phyloP scores from a whole-genome alignment of 495 filamentous ascomycete genomes.

The Venustampulla echinocandica region DNA sequence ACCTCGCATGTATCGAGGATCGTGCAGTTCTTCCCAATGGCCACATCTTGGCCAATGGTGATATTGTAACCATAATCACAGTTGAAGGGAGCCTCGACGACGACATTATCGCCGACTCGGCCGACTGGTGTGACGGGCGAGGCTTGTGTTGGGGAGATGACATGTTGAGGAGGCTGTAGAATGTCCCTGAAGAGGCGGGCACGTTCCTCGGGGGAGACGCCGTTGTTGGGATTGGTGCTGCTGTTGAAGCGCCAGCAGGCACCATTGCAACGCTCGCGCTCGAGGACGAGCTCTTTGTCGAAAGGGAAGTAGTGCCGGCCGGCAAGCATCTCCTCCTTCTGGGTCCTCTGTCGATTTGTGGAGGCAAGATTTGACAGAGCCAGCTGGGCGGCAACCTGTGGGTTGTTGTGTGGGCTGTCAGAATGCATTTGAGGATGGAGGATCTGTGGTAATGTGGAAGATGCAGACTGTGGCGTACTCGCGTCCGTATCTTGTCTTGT shows the following conservation, averaged over 20 bases:
- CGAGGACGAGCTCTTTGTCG: slow-evolving; percentile 68
- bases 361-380: slow-evolving; percentile 44
- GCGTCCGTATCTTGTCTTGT: slow-evolving; percentile 25
- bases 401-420: slow-evolving; percentile 34
- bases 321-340: slow-evolving; percentile 91
- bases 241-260: slow-evolving; percentile 88
- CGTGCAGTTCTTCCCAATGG: slow-evolving; percentile 77
- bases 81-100: slow-evolving; percentile 81
- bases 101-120: slow-evolving; percentile 65
- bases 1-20: slow-evolving; percentile 71
- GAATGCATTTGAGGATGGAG: slow-evolving; percentile 38
- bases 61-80: slow-evolving; percentile 98
- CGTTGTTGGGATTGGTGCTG: slow-evolving; percentile 67
- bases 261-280: slow-evolving; percentile 77
- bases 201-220: slow-evolving; percentile 69
- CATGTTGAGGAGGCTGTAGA: slow-evolving; percentile 41
- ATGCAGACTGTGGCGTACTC: slow-evolving; percentile 22
- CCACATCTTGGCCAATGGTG: slow-evolving; percentile 74
- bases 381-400: slow-evolving; percentile 51
- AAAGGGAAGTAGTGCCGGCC: slow-evolving; percentile 76
- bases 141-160: slow-evolving; percentile 35
- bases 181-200: slow-evolving; percentile 73
- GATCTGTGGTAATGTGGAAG: slow-evolving; percentile 28
- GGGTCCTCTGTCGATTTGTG: slow-evolving; percentile 42
- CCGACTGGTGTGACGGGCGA: slow-evolving; percentile 45